Conservation (phyloP, 306 rosid genomes). For the Trifolium fragiferum region DNA sequence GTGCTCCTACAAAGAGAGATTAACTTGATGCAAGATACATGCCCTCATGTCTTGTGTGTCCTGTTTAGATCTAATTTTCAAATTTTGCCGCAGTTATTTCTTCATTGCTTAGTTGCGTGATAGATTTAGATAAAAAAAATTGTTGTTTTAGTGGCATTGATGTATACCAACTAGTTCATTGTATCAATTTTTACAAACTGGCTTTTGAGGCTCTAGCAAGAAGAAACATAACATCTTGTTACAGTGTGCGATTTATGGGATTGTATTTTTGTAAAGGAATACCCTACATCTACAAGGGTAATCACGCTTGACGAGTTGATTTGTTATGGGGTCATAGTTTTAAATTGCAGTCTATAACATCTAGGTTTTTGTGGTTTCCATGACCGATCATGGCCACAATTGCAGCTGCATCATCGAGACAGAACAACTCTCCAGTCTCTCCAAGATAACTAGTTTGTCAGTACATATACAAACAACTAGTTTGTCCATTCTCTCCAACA, state of each 20-base stretch:
- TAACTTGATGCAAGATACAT: neutral
- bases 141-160: neutral
- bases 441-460: conserved; percentile 7
- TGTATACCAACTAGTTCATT: conserved; percentile 3
- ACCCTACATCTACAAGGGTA: neutral
- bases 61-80: neutral
- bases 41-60: neutral
- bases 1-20: too few species aligned
- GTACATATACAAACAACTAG: neutral
- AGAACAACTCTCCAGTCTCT: neutral
- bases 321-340: neutral
- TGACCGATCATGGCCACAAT: neutral
- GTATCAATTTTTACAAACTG: conserved; percentile 24
- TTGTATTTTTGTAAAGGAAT: neutral
- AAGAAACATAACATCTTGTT: neutral
- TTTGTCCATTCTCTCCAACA: conserved; percentile 14
- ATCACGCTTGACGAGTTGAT: neutral
- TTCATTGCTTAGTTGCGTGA: neutral
- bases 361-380: neutral
- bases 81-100: neutral
- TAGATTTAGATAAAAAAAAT: conserved; percentile 28
- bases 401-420: neutral
- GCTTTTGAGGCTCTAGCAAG: neutral
- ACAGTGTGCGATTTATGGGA: neutral
- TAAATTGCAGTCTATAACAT: conserved; percentile 1